Conservation (phyloP, 1,284 basidiomycete species). For the Ustilago cynodontis region DNA sequence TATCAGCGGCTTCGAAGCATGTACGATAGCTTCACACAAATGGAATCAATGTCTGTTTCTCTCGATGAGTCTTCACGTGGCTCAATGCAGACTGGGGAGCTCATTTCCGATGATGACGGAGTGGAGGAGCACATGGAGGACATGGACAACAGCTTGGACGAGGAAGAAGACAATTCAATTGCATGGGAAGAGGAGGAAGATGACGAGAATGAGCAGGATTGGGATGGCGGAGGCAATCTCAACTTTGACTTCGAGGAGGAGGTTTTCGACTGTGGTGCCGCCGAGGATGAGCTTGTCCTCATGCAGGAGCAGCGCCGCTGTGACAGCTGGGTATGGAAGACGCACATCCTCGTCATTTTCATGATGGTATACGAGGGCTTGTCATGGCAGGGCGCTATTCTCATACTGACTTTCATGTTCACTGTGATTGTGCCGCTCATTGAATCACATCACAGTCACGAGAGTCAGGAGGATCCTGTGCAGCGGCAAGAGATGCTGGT, state of each 20-base stretch:
- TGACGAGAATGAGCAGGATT: not conserved
- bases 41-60: not conserved
- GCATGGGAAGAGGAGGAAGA: not conserved
- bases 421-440: not conserved
- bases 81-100: not conserved
- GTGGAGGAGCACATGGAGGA: not conserved
- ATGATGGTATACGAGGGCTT: not conserved
- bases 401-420: not conserved
- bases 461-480: not conserved
- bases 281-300: not conserved
- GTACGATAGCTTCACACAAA: not conserved
- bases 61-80: not conserved
- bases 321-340: not conserved
- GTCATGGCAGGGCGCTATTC: not conserved
- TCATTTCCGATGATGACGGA: not conserved
- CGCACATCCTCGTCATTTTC: slow-evolving; percentile 1
- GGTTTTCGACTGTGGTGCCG: not conserved
- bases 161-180: not conserved
- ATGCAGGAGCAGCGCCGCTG: not conserved
- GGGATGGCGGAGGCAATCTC: not conserved
- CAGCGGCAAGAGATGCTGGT: not conserved
- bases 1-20: not conserved
- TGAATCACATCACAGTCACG: not conserved
- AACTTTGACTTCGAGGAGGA: not conserved
- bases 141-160: not conserved